These are phyloP conservation scores for Leccinum pachyderme DNA, from an alignment of 1,284 basidiomycete genomes.

Conservation along the genomic window DNA sequence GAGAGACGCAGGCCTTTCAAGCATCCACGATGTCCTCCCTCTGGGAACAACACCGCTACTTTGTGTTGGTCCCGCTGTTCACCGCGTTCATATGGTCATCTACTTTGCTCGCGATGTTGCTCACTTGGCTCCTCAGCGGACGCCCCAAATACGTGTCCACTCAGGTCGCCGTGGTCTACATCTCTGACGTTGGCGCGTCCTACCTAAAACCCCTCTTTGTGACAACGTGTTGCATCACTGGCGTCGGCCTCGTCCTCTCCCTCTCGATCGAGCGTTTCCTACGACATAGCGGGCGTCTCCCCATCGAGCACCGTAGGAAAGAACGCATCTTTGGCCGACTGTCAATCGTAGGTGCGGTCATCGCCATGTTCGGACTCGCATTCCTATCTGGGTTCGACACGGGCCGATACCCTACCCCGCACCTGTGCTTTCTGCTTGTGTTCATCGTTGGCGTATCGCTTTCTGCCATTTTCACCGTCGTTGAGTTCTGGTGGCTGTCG, in stretches of 20 bases:
- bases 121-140: constrained; percentile 58
- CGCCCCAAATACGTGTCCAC: constrained; percentile 47
- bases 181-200: constrained; percentile 71
- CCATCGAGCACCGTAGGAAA: constrained; percentile 53
- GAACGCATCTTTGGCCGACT: constrained; percentile 55
- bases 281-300: constrained; percentile 61
- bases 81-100: constrained; percentile 63
- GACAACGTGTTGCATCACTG: constrained; percentile 58
- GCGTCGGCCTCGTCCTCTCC: constrained; percentile 56
- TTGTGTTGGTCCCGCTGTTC: constrained; percentile 62
- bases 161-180: constrained; percentile 62
- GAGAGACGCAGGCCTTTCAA: background rate
- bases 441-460: constrained; percentile 64
- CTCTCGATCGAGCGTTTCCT: constrained; percentile 60
- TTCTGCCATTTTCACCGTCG: constrained; percentile 67
- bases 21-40: constrained; percentile 15
- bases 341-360: constrained; percentile 56
- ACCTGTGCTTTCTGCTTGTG: constrained; percentile 60
- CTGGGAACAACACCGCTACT: constrained; percentile 45
- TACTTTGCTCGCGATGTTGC: constrained; percentile 62
- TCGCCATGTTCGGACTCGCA: constrained; percentile 57
- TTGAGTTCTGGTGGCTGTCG: constrained; percentile 70
- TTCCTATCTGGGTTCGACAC: constrained; percentile 70
- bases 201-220: constrained; percentile 73
- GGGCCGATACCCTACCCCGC: constrained; percentile 45